phyloP scores from a whole-genome alignment of 164 flowering plant genomes.

The Nymphaea thermarum region DNA sequence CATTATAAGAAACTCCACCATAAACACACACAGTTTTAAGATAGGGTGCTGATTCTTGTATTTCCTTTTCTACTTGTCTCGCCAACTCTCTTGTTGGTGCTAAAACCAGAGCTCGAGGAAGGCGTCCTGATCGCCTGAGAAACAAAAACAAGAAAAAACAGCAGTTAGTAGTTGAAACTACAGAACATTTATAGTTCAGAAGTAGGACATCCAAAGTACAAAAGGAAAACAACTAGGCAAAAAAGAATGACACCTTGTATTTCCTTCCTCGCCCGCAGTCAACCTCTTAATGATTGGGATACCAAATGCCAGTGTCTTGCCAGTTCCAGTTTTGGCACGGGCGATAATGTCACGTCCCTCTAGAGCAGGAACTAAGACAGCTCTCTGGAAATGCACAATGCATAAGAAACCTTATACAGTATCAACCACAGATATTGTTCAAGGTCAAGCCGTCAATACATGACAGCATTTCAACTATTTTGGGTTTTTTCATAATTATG shows the following conservation, averaged over 20 bases:
- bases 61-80: constrained; percentile 93
- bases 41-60: constrained; percentile 90
- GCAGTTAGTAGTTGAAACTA: background rate
- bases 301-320: constrained; percentile 95
- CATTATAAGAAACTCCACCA: constrained; percentile 84
- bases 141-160: background rate
- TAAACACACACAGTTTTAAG: constrained; percentile 87
- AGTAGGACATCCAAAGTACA: no score
- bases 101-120: constrained; percentile 69
- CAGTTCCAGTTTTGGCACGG: constrained; percentile 99
- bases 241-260: constrained; percentile 31
- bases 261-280: constrained; percentile 33
- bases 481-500: no score
- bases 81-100: constrained; percentile 98
- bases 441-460: background rate
- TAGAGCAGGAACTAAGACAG: constrained; percentile 78
- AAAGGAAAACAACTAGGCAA: background rate
- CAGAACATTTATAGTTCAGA: background rate
- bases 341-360: constrained; percentile 92
- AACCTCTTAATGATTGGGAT: constrained; percentile 80
- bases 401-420: background rate
- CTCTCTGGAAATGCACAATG: constrained; percentile 35
- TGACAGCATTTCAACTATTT: no score
- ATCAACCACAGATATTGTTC: background rate
- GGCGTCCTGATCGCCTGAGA: constrained; percentile 57